Evolutionary conservation across 345 rosid genomes (phyloP).

Genomic region (Citrus cavaleriei): DNA sequence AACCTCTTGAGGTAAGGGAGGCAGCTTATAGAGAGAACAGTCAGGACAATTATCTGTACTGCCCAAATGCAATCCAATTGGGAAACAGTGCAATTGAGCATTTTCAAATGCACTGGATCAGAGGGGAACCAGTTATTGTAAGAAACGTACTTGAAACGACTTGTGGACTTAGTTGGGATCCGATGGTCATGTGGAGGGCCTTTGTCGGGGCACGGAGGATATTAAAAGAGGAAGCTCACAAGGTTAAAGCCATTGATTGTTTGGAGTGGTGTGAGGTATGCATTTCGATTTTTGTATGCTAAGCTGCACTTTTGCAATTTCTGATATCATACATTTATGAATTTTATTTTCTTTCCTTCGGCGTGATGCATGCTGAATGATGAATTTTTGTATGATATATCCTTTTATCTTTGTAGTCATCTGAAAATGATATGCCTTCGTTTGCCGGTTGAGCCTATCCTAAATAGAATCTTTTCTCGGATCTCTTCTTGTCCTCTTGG

Average conservation of each 20-base stretch:
- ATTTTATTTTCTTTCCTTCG: not conserved
- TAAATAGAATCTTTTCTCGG: not conserved
- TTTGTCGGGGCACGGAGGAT: slow-evolving; percentile 37
- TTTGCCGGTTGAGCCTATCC: not conserved
- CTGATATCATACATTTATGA: not conserved
- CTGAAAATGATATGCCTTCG: not conserved
- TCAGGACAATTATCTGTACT: slow-evolving; percentile 46
- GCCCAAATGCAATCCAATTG: slow-evolving; percentile 37
- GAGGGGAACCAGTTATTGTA: slow-evolving; percentile 59
- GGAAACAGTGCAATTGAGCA: slow-evolving; percentile 32
- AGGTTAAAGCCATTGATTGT: slow-evolving; percentile 54
- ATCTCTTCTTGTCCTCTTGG: not conserved
- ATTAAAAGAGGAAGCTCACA: slow-evolving; percentile 37
- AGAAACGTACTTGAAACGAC: slow-evolving; percentile 43
- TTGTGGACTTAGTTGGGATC: slow-evolving; percentile 63
- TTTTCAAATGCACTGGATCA: slow-evolving; percentile 57
- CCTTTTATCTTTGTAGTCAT: not conserved
- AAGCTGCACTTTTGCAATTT: not conserved
- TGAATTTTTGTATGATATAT: not conserved
- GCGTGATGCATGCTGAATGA: not conserved
- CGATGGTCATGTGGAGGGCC: slow-evolving; percentile 73
- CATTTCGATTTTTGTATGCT: slow-evolving; percentile 6
- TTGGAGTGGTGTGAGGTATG: slow-evolving; percentile 56
- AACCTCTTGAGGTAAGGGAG: slow-evolving; percentile 29
- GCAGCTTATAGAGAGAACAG: slow-evolving; percentile 41